Conservation (phyloP, 768 basidiomycete species). For the Russula foetens region DNA sequence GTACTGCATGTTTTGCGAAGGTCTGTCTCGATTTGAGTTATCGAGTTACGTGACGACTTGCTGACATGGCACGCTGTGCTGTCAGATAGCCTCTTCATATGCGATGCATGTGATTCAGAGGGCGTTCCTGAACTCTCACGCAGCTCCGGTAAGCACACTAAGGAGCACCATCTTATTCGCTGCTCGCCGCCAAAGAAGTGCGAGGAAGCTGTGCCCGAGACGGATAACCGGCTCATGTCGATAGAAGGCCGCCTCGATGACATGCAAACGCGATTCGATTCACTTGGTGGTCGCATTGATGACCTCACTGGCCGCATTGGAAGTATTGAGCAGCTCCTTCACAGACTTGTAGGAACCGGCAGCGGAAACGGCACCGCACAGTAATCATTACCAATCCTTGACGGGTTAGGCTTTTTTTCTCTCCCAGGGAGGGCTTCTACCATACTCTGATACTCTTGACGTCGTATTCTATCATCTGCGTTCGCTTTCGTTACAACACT, state of each 20-base stretch:
- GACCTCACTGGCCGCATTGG: neutral
- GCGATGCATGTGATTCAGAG: conserved; percentile 16
- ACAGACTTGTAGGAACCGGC: neutral
- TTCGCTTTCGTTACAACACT: no score
- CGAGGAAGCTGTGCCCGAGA: neutral
- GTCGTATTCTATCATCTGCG: no score
- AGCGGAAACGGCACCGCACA: neutral
- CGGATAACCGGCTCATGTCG: neutral
- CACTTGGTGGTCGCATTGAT: neutral
- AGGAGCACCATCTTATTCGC: conserved; percentile 4
- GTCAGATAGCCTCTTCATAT: conserved; percentile 12
- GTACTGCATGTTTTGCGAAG: conserved; percentile 27
- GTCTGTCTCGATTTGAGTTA: neutral
- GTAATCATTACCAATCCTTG: neutral
- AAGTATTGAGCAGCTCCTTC: conserved; percentile 7
- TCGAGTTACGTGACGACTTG: neutral
- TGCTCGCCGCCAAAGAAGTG: neutral
- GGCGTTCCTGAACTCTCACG: neutral
- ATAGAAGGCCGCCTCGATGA: neutral
- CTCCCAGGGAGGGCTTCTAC: no score
- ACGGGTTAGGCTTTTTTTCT: no score
- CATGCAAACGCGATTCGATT: neutral
- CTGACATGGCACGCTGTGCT: neutral
- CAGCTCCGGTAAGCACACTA: neutral
- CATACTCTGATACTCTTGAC: no score